phyloP scores from a whole-genome alignment of 192 early-diverging fungal genomes.

The Coemansia sp. region DNA sequence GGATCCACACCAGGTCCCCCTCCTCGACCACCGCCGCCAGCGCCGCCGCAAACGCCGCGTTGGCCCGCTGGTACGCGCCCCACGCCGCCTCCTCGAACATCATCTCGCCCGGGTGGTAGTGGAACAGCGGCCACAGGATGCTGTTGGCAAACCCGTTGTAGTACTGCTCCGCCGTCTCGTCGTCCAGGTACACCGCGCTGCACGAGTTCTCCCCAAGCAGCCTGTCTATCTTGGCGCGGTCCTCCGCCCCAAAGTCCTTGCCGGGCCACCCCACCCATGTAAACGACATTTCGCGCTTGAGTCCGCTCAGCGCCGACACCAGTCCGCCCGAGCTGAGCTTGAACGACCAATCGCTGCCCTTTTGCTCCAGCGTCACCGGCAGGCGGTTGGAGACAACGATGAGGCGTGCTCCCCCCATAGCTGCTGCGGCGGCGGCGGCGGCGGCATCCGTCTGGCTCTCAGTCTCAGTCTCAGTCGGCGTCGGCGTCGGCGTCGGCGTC shows the following conservation, averaged over 20 bases:
- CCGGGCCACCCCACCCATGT: slow-evolving; percentile 99
- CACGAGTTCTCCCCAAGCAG: slow-evolving; percentile 81
- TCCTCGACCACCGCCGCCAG: slow-evolving; percentile 82
- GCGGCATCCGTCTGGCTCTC: slow-evolving; percentile 20
- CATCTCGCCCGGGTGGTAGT: slow-evolving; percentile 99
- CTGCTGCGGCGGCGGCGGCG: too few species aligned
- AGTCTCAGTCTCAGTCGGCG: too few species aligned
- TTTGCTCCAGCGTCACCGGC: slow-evolving; percentile 76
- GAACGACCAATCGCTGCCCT: slow-evolving; percentile 60
- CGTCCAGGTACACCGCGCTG: slow-evolving; percentile 90
- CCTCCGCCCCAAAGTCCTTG: slow-evolving; percentile 76
- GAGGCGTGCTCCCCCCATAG: slow-evolving; percentile 52
- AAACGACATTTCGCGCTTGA: slow-evolving; percentile 94
- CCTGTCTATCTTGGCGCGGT: slow-evolving; percentile 67
- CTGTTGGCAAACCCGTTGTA: slow-evolving; percentile 99
- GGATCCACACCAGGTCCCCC: slow-evolving; percentile 87
- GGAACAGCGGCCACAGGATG: slow-evolving; percentile 99
- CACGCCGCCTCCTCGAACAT: slow-evolving; percentile 91
- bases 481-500: neutral
- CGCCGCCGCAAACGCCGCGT: slow-evolving; percentile 90
- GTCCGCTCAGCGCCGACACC: slow-evolving; percentile 89
- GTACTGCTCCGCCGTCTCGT: slow-evolving; percentile 90
- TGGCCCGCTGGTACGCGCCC: slow-evolving; percentile 93
- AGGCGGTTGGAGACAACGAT: slow-evolving; percentile 95
- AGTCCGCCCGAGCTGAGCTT: slow-evolving; percentile 93